A percentile compares a stretch with the other conserved stretches of the same genome.
Evolutionary conservation across 768 basidiomycete species (phyloP).

Genomic region (Boletus pseudopeckii): DNA sequence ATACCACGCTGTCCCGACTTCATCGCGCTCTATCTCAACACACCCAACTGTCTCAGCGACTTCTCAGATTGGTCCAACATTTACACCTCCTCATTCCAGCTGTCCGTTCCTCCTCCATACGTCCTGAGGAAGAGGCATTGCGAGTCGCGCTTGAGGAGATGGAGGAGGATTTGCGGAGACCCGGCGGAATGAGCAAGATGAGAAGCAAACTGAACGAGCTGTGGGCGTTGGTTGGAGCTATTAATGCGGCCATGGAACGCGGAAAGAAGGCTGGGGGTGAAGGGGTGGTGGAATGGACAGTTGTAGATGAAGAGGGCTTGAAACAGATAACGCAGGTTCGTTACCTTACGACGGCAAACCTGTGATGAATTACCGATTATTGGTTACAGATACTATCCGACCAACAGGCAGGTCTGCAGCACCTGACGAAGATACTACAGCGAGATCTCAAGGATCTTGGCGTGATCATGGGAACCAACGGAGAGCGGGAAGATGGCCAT

Average conservation of each 20-base stretch:
- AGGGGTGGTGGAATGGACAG: conserved; percentile 62
- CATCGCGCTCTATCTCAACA: conserved; percentile 60
- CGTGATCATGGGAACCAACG: conserved; percentile 55
- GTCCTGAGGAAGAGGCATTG: conserved; percentile 77
- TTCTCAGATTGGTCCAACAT: conserved; percentile 69
- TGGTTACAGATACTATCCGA: conserved; percentile 62
- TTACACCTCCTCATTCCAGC: conserved; percentile 76
- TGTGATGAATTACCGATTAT: not conserved
- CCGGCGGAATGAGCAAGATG: conserved; percentile 53
- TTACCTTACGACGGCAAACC: conserved; percentile 1
- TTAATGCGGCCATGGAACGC: conserved; percentile 56
- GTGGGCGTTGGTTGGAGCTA: conserved; percentile 79
- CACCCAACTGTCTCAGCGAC: conserved; percentile 65
- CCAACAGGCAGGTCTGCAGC: conserved; percentile 76
- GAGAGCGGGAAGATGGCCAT: conserved; percentile 32
- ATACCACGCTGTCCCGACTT: conserved; percentile 66
- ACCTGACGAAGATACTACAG: conserved; percentile 73
- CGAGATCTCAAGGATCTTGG: conserved; percentile 61
- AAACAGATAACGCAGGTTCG: conserved; percentile 70
- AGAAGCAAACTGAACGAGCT: conserved; percentile 76
- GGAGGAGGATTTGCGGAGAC: conserved; percentile 62
- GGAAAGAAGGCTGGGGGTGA: conserved; percentile 41
- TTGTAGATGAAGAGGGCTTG: conserved; percentile 85
- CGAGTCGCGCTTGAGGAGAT: conserved; percentile 69
- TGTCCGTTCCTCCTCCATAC: conserved; percentile 69